Conservation (phyloP, 352 stramenopile genomes). For the Phytophthora tubulina region DNA sequence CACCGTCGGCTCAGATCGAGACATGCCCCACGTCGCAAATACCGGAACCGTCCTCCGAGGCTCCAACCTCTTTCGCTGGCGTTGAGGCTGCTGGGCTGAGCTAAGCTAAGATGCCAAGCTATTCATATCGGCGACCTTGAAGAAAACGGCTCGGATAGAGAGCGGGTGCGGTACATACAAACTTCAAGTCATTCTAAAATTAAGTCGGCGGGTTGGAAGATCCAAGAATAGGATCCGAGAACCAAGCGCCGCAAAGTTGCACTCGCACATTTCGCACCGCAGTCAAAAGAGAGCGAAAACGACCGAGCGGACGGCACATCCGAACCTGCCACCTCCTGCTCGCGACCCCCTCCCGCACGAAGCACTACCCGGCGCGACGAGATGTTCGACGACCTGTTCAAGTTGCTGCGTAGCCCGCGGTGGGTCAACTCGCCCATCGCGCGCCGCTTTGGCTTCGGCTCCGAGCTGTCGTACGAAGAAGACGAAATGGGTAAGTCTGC, state of each 20-base stretch:
- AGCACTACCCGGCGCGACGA: conserved; percentile 11
- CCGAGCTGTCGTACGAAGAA: conserved; percentile 71
- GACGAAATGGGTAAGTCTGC: conserved; percentile 54
- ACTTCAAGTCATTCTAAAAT: conserved; percentile 17
- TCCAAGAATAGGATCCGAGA: conserved; percentile 38
- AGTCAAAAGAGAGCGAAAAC: conserved; percentile 32
- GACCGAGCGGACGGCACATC: conserved; percentile 31
- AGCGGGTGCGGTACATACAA: conserved; percentile 29
- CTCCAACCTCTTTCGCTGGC: neutral
- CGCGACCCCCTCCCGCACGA: conserved; percentile 8
- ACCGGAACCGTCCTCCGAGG: neutral
- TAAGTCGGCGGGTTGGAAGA: conserved; percentile 27
- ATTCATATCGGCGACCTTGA: conserved; percentile 21
- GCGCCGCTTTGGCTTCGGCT: conserved; percentile 72
- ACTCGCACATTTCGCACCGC: conserved; percentile 3
- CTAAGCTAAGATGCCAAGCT: conserved; percentile 4
- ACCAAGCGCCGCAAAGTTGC: conserved; percentile 29
- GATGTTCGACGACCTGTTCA: conserved; percentile 82
- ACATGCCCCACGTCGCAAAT: conserved; percentile 14
- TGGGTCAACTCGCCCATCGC: conserved; percentile 84
- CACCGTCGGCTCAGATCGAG: neutral
- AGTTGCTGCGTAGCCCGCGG: conserved; percentile 83
- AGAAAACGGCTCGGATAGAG: conserved; percentile 22
- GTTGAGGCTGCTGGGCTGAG: neutral
- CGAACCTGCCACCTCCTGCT: conserved; percentile 31